Conservation (phyloP, 108 stramenopile species). For the Fistulifera solaris region DNA sequence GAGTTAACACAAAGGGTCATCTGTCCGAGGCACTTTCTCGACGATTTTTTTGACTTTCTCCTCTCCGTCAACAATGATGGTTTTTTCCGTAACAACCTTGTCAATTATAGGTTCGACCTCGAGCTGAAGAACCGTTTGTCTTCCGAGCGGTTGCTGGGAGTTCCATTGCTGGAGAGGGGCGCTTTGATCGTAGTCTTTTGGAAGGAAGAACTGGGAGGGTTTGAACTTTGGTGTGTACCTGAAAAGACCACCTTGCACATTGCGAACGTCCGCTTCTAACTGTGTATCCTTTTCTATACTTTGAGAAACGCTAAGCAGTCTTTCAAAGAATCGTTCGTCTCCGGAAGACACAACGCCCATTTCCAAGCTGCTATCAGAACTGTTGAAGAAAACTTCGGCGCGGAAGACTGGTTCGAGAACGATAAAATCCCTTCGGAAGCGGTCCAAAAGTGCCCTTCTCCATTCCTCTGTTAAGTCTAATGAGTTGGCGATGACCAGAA, state of each 20-base stretch:
- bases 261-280: conserved; percentile 11
- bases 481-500: conserved; percentile 3
- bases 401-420: conserved; percentile 16
- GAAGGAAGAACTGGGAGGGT: conserved; percentile 7
- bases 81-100: conserved; percentile 3
- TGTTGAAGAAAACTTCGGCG: conserved; percentile 18
- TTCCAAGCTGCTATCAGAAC: conserved; percentile 16
- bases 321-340: conserved; percentile 11
- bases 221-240: conserved; percentile 1
- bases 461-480: conserved; percentile 9
- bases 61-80: neutral
- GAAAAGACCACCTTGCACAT: conserved; percentile 14
- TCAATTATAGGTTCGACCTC: neutral
- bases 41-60: neutral
- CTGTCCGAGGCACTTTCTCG: neutral
- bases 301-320: conserved; percentile 3
- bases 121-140: conserved; percentile 33
- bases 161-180: conserved; percentile 34
- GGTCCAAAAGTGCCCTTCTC: conserved; percentile 19
- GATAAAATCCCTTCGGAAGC: conserved; percentile 17
- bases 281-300: conserved; percentile 14
- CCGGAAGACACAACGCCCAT: conserved; percentile 6
- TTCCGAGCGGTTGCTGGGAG: conserved; percentile 32
- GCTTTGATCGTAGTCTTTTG: conserved; percentile 31
- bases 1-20: neutral